phyloP scores from a whole-genome alignment of 2,329 filamentous ascomycete genomes.

The Lecanicillium sp. region DNA sequence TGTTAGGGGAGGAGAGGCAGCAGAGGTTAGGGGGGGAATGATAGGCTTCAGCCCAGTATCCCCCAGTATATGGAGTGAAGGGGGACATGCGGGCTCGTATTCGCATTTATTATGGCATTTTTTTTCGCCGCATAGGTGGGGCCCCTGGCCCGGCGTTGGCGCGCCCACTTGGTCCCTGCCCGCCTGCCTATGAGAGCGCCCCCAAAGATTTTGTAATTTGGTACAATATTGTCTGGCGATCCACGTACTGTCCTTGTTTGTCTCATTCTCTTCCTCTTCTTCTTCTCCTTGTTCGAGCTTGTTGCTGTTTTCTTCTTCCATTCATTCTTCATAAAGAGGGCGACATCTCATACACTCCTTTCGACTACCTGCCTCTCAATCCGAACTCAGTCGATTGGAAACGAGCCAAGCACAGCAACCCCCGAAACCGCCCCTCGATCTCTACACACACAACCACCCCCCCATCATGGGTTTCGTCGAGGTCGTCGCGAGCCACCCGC shows the following conservation, averaged over 20 bases:
- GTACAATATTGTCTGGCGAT: background rate
- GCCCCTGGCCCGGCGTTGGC: background rate
- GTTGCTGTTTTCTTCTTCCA: background rate
- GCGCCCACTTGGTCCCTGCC: background rate
- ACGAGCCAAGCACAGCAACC: no score
- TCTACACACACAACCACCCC: slow-evolving; percentile 2
- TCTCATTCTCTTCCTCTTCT: background rate
- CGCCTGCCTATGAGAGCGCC: slow-evolving; percentile 5
- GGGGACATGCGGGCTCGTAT: no score
- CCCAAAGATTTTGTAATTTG: slow-evolving; percentile 6
- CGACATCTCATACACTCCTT: no score
- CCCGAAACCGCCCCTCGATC: slow-evolving; percentile 2
- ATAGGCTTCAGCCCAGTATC: no score
- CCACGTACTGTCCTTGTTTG: background rate
- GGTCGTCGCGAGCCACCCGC: slow-evolving; percentile 41
- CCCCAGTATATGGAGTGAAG: no score
- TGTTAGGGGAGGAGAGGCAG: no score
- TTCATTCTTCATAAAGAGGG: background rate
- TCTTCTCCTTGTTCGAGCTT: background rate
- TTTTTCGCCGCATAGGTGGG: background rate
- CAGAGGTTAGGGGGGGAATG: no score
- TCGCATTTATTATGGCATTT: background rate
- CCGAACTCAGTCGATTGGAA: no score
- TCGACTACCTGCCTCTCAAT: background rate
- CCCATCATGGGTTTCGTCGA: slow-evolving; percentile 51